Conservation (phyloP, 371 early-diverging fungal genomes). For the Coemansia sp. region DNA sequence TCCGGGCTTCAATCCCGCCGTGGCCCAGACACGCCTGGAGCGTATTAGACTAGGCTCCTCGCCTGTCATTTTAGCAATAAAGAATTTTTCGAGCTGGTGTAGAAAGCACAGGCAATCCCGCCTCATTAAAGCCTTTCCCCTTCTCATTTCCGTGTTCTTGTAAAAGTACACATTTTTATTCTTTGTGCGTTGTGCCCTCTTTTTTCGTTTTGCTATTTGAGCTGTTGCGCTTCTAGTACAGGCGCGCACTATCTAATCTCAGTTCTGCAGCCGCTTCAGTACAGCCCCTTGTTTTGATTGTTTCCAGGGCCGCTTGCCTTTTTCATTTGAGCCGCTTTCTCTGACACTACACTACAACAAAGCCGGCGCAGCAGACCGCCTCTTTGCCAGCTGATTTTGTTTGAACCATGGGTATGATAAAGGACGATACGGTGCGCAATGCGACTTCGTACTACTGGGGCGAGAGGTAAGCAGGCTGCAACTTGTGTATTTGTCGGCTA, state of each 20-base stretch:
- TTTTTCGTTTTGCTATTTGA: neutral
- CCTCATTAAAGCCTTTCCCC: neutral
- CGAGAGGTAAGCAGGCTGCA: slow-evolving; percentile 38
- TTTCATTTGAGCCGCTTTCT: neutral
- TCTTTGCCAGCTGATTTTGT: neutral
- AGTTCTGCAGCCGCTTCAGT: neutral
- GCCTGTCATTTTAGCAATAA: neutral
- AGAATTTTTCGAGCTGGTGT: neutral
- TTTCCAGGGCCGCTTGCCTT: neutral
- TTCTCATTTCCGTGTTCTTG: neutral
- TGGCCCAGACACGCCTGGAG: neutral
- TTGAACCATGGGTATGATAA: slow-evolving; percentile 46
- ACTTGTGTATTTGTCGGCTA: neutral
- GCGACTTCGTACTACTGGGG: slow-evolving; percentile 50
- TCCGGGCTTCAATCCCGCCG: slow-evolving; percentile 1
- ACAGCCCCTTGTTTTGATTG: neutral
- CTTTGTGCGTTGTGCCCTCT: neutral
- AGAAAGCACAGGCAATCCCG: neutral
- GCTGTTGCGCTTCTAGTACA: neutral
- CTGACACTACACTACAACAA: neutral
- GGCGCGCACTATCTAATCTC: neutral
- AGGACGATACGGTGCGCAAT: slow-evolving; percentile 30
- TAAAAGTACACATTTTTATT: neutral
- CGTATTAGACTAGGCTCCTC: neutral
- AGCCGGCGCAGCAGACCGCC: neutral